Evolutionary conservation across 495 filamentous ascomycete species (phyloP), one percentile per base, ranked within the genome.

Genomic region (Pyronema domesticum): DNA sequence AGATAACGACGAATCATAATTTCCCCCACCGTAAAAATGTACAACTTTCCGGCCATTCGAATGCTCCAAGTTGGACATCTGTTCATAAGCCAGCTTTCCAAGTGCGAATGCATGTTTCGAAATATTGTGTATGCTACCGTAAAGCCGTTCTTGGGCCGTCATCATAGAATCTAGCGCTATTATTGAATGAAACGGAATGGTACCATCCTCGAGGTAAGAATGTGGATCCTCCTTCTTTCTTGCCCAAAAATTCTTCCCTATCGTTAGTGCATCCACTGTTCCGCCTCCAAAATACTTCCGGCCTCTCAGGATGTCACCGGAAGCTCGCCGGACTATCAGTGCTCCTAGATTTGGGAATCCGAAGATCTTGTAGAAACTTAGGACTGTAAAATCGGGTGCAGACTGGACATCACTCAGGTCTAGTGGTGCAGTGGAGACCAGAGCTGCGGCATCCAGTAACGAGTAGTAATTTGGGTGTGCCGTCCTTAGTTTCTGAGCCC

Each of bases 311-410:
- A 83, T 70, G 18, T 69, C 62, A 0, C 73, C 78, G 0, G 62
- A 65, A 36, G 73, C 72, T 56, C 86, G 86, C 42, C 82, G 76
- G 7, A 95, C 81, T 51, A 96, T 82, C 65, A 96, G 70, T 3
- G 81, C 89, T 6, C 89, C 89, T 0, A 96, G 69, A 62, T 96
- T 86, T 0, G 89, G 89, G 60, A 95, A 95, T 4, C 89, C 89
- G 65, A 95, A 96, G 18, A 96, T 91, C 68, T 96, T 96, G 68
- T 94, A 93, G 60, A 96, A 87, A 70, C 86, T 94, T 18, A 95
- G 64, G 0, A 84, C 86, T 4, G 81, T 86, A 58, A 94, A 95
- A 60, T 96, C 89, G 0, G 89, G 86, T 0, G 84, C 82, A 1
- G 62, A 58, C 7, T 71, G 67, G 7, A 70, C 61, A 58, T 81